phyloP scores from a whole-genome alignment of 202 grass and related monocot species.

The Carex sylvatica region DNA sequence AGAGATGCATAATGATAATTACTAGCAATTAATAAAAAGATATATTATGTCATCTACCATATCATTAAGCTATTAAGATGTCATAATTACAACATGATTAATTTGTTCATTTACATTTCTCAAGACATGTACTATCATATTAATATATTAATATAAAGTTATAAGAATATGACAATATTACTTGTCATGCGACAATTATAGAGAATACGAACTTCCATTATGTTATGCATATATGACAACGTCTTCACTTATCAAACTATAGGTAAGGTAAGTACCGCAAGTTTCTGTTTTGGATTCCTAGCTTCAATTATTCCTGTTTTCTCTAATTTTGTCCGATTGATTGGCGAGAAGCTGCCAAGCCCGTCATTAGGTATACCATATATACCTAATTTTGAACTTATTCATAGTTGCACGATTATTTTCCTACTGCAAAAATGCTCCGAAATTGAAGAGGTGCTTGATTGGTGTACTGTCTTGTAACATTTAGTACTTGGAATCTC shows the following conservation, averaged over 20 bases:
- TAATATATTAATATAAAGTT: no score
- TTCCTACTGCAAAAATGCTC: neutral
- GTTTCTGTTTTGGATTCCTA: neutral
- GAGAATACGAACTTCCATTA: neutral
- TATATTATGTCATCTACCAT: no score
- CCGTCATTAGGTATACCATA: neutral
- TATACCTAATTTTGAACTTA: neutral
- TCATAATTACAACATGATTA: no score
- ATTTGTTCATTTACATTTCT: no score
- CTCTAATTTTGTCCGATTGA: neutral
- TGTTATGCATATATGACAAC: neutral
- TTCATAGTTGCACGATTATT: neutral
- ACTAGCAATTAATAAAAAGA: no score
- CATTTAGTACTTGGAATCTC: constrained; percentile 25
- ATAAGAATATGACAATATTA: no score
- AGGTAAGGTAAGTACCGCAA: neutral
- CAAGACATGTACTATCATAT: no score
- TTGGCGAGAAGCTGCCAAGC: neutral
- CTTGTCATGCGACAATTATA: no score
- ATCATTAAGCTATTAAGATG: no score
- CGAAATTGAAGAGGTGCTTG: constrained; percentile 1
- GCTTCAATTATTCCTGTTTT: neutral
- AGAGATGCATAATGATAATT: no score
- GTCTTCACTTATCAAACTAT: neutral
- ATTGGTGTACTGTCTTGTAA: constrained; percentile 1